Evolutionary conservation across 2,329 filamentous ascomycete genomes (phyloP).

Genomic region (Drechslerella dactyloides): DNA sequence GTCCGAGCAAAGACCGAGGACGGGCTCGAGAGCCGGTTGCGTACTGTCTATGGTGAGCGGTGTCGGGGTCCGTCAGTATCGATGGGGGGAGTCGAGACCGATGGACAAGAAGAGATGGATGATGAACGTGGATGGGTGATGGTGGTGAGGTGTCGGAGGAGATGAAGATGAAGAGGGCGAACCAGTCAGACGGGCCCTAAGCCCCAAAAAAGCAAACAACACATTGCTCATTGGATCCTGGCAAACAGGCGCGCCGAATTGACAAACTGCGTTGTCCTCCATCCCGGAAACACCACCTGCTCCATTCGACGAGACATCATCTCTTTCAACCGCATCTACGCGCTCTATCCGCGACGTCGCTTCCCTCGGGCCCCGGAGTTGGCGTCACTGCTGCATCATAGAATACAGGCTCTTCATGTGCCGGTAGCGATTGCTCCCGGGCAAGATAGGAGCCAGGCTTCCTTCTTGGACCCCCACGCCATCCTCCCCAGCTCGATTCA

Average conservation of each 20-base stretch:
- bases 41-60: constrained; percentile 9
- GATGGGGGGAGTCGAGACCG: constrained; percentile 44
- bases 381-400: not conserved
- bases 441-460: constrained; percentile 33
- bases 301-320: not conserved
- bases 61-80: constrained; percentile 26
- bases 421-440: constrained; percentile 33
- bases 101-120: constrained; percentile 11
- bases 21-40: constrained; percentile 7
- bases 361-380: not conserved
- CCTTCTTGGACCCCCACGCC: constrained; percentile 16
- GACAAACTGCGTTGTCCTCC: constrained; percentile 1
- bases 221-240: constrained; percentile 37
- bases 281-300: constrained; percentile 6
- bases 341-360: not conserved
- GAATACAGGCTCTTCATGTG: constrained; percentile 15
- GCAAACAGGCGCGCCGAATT: constrained; percentile 20
- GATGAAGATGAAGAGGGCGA: constrained; percentile 18
- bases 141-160: constrained; percentile 12
- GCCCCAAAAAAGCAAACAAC: constrained; percentile 48
- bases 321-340: too few species aligned
- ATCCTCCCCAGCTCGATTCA: not conserved
- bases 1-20: constrained; percentile 26
- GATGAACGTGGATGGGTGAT: constrained; percentile 4
- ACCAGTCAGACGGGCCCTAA: constrained; percentile 22